Evolutionary conservation across 2,329 filamentous ascomycete species (phyloP).

Genomic region (Colletotrichum eremochloae): DNA sequence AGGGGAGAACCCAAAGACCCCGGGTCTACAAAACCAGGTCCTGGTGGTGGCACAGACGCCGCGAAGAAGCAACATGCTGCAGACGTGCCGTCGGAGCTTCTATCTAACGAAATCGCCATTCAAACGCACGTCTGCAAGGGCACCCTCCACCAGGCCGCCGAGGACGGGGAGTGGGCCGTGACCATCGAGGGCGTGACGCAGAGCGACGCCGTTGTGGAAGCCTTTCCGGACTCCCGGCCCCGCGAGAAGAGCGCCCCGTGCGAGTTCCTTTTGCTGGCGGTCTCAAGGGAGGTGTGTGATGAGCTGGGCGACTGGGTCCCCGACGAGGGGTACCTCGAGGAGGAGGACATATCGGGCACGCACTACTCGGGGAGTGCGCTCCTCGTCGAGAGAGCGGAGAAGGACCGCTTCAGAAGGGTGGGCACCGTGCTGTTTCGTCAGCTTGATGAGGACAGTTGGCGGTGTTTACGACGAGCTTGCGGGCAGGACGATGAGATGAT

Average conservation of each 20-base stretch:
- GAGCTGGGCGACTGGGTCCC: not conserved
- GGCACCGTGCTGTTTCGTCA: conserved; percentile 19
- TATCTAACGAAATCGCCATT: not conserved
- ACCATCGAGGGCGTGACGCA: not conserved
- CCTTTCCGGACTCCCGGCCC: not conserved
- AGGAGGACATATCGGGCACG: not conserved
- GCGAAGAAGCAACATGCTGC: not conserved
- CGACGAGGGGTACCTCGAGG: conserved; percentile 7
- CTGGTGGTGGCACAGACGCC: too few species aligned
- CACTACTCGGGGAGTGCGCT: conserved; percentile 14
- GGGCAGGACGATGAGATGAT: not conserved
- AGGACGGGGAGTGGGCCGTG: not conserved
- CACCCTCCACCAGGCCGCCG: not conserved
- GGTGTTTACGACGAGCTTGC: not conserved
- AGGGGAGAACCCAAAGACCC: not conserved
- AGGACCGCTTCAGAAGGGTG: not conserved
- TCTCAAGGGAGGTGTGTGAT: not conserved
- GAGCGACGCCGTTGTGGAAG: conserved; percentile 2
- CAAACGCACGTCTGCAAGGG: conserved; percentile 8
- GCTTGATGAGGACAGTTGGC: not conserved
- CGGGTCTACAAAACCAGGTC: too few species aligned
- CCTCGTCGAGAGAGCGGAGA: not conserved
- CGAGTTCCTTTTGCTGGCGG: conserved; percentile 10
- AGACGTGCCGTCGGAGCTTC: conserved; percentile 9
- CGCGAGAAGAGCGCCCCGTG: not conserved